Evolutionary conservation across 345 rosid species (phyloP), one percentile per base, ranked within the genome.

Genomic region (Abelmoschus esculentus): DNA sequence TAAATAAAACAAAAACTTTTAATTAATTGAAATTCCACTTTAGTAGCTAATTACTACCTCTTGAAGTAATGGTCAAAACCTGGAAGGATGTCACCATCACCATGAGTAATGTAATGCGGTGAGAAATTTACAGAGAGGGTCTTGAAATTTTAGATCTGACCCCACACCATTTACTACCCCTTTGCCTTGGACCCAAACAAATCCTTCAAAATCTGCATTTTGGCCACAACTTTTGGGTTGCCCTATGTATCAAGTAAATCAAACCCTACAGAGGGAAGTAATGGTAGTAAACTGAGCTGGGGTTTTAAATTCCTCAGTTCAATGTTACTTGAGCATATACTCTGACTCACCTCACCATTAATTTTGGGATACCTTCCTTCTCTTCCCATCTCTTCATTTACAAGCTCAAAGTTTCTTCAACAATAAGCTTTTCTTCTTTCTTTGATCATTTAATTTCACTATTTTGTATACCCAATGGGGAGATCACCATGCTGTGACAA

Each of bases 401-500:
- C 75, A 72, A 56, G 64, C 65, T 73, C 71, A 76, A 5, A 76
- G 66, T 22, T 46, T 15, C 49, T 2, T 42, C 28, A 59, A 58
- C 78, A 36, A 29, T 32, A 47, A 47, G 52, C n/a, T 47, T 47
- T 22, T 56, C 70, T 61, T 19, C 58, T 74, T 50, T 62, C 54
- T 74, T 71, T 70, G 44, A 12, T 66, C 63, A 70, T 71, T 61
- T 73, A 58, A 28, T 28, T 26, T 28, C 36, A 3, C 64, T 40
- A 63, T 63, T 40, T 6, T 72, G 0, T 22, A 42, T 55, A 56
- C 64, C 78, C 56, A 80, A 89, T 87, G 95, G 95, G 87, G 7
- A 70, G 95, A 75, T 84, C 91, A 2, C 91, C 95, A 3, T 85
- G 95, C 73, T 89, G 96, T 66, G 96, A 92, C 68, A 90, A 92